Base-by-base conservation (phyloP, 2,329 filamentous ascomycete species). In the Berkeleyomyces basicola region DNA sequence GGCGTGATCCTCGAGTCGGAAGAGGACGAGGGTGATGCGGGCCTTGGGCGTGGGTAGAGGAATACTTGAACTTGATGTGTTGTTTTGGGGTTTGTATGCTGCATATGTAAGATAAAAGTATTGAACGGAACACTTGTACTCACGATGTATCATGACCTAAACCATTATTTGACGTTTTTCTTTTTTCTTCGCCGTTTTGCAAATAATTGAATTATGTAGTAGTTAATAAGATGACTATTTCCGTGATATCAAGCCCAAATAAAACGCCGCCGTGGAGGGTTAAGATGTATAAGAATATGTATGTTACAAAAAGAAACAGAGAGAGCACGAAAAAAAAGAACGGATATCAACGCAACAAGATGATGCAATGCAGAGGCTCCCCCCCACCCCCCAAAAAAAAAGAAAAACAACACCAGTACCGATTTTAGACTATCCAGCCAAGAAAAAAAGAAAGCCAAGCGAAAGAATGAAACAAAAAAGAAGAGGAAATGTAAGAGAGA, bases 361-460 rank as follows among this genome's bases (percentile, higher is more conserved):
- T 40, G 31, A 55, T 40, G 14, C n/a, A 33, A 47, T 10, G 10
- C 44, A 58, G 23, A 64, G 40, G 36, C n/a, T 23, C 43, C 14
- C 14, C 31, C 46, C n/a, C 14, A n/a, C 2, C 44, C 55, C 44
- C n/a, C 42, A 42, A 62, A 16, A 14, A 23, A n/a, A 16, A 51
- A 3, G 37, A 39, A 61, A 14, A 36, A 7, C 10, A 55, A 40
- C 14, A 49, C 44, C 59, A 40, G 14, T 40, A 31, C 61, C 49
- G 39, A 66, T 67, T 63, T 62, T 58, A 60, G 59, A 63, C 57
- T 42, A 58, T 58, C 33, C 65, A 63, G 60, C 2, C 2, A 64
- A 66, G 16, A 61, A 53, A 33, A 51, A 47, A 57, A 49, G 61
- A 65, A 36, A 63, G 37, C 16, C 10, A 16, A n/a, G 23, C 23